Evolutionary conservation across 1,139 yeast species (phyloP).

Genomic region (Yamadazyma dendronema): DNA sequence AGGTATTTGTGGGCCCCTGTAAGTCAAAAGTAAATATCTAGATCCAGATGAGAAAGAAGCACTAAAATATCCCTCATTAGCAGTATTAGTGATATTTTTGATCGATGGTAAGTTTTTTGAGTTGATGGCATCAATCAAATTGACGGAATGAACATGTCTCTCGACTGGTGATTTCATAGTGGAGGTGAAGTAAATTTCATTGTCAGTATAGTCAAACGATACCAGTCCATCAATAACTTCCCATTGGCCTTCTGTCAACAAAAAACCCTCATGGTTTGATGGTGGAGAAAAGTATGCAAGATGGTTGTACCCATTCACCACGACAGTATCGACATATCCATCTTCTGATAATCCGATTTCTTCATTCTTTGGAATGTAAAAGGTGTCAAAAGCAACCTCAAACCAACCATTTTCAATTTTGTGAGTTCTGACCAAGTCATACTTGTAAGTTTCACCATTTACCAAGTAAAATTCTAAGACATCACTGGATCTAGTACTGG

Average conservation of each 20-base stretch:
- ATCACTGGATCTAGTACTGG: conserved; percentile 47
- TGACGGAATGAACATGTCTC: conserved; percentile 51
- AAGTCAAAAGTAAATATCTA: conserved; percentile 56
- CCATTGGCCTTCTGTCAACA: conserved; percentile 54
- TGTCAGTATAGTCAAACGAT: conserved; percentile 41
- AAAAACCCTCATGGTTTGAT: conserved; percentile 33
- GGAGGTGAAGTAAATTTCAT: conserved; percentile 46
- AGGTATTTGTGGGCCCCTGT: conserved; percentile 68
- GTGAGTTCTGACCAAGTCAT: conserved; percentile 36
- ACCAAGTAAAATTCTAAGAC: conserved; percentile 39
- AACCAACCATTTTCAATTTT: conserved; percentile 56
- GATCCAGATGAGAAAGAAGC: conserved; percentile 71
- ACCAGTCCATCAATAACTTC: conserved; percentile 52
- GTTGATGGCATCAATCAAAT: conserved; percentile 30
- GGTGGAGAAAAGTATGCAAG: conserved; percentile 59
- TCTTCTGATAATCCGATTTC: conserved; percentile 39
- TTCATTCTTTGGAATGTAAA: conserved; percentile 63
- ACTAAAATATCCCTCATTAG: conserved; percentile 62
- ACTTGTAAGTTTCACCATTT: conserved; percentile 25
- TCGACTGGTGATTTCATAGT: conserved; percentile 53
- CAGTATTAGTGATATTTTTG: conserved; percentile 52
- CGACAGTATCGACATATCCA: conserved; percentile 57
- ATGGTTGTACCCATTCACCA: conserved; percentile 52
- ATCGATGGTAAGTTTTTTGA: conserved; percentile 30
- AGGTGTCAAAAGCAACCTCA: conserved; percentile 76